A percentile compares a stretch with the other conserved stretches of the same genome.
Conservation (phyloP, 2,329 filamentous ascomycete species). For the Juglanconis oblonga region DNA sequence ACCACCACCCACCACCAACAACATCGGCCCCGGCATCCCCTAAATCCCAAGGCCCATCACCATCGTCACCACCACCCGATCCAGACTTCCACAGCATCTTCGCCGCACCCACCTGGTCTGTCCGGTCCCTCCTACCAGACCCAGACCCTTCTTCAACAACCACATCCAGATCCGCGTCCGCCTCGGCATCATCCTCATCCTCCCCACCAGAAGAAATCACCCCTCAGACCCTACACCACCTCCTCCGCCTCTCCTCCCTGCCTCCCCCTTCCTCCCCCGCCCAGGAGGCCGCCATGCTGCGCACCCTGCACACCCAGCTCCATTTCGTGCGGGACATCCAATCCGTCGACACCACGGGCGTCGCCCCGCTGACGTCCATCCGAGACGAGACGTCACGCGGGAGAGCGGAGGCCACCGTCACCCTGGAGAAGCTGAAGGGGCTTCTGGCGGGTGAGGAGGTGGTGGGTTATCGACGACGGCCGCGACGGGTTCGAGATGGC, state of each 20-base stretch:
- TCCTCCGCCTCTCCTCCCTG: constrained; percentile 85
- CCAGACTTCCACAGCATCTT: constrained; percentile 40
- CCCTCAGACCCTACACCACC: constrained; percentile 69
- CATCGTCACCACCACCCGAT: too few species aligned
- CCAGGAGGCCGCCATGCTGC: constrained; percentile 69
- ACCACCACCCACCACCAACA: background rate
- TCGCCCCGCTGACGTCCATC: constrained; percentile 74
- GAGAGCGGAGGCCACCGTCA: constrained; percentile 55
- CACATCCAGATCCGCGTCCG: background rate
- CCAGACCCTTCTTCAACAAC: constrained; percentile 14
- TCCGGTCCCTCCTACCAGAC: constrained; percentile 66
- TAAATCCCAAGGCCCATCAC: too few species aligned
- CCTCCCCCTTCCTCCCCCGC: constrained; percentile 62
- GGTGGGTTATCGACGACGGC: constrained; percentile 52
- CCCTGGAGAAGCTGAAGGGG: constrained; percentile 52
- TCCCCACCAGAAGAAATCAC: constrained; percentile 49
- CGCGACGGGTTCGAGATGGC: constrained; percentile 31
- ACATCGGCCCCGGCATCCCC: background rate
- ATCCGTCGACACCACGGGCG: constrained; percentile 66
- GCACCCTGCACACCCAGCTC: constrained; percentile 76
- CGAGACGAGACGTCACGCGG: constrained; percentile 71
- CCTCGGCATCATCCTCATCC: constrained; percentile 8
- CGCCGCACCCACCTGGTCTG: constrained; percentile 77
- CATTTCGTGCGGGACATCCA: constrained; percentile 90
- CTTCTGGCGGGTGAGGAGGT: constrained; percentile 59